A percentile compares a stretch with the other conserved stretches of the same genome.
Evolutionary conservation across 1,284 basidiomycete genomes (phyloP).

Genomic region (Schizophyllum commune): DNA sequence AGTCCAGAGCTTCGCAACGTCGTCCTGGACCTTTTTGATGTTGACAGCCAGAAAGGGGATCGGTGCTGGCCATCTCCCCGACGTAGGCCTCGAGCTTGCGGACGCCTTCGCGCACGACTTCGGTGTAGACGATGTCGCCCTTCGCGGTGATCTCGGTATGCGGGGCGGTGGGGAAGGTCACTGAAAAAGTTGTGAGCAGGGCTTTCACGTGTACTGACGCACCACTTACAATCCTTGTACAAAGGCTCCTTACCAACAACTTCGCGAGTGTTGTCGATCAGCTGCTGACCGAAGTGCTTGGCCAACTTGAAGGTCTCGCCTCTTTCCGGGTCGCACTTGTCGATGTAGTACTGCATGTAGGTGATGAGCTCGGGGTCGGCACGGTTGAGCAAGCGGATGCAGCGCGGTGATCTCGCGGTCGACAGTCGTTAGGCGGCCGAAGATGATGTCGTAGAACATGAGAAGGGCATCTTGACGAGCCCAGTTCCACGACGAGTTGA

Average conservation of each 20-base stretch:
- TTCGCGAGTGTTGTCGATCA: conserved; percentile 91
- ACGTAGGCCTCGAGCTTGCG: conserved; percentile 98
- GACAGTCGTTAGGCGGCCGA: conserved; percentile 87
- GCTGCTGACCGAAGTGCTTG: conserved; percentile 94
- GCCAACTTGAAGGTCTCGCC: conserved; percentile 91
- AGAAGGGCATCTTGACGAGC: conserved; percentile 91
- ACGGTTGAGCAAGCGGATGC: conserved; percentile 95
- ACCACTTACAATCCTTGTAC: conserved; percentile 84
- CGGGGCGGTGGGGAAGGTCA: conserved; percentile 97
- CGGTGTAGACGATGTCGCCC: conserved; percentile 92
- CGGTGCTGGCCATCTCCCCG: conserved; percentile 96
- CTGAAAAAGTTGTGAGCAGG: conserved; percentile 30
- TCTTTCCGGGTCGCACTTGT: conserved; percentile 73
- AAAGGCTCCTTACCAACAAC: conserved; percentile 77
- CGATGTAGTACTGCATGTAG: conserved; percentile 96
- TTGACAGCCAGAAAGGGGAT: conserved; percentile 79
- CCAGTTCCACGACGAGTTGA: conserved; percentile 99
- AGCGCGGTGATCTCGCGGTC: conserved; percentile 96
- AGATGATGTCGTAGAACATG: conserved; percentile 98
- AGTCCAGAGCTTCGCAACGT: conserved; percentile 94
- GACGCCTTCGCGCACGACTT: conserved; percentile 92
- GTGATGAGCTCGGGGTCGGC: conserved; percentile 85
- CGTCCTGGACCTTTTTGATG: conserved; percentile 94
- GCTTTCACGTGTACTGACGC: background rate
- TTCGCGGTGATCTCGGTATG: conserved; percentile 89